These are phyloP conservation scores for Yarrowia porcina DNA, from an alignment of 805 yeast genomes.

Conservation along the genomic window DNA sequence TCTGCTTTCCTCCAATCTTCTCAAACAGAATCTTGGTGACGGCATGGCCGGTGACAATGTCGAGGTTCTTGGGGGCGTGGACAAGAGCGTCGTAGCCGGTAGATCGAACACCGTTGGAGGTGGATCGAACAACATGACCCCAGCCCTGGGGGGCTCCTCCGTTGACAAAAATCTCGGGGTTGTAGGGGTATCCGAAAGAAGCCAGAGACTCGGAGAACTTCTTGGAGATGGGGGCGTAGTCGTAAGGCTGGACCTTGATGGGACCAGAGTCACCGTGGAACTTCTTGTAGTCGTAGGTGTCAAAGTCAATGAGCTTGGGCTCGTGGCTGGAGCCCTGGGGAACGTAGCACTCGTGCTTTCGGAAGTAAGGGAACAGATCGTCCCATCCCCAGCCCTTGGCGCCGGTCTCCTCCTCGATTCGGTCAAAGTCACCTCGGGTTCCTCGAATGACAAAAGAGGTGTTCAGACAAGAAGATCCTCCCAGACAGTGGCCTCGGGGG, in stretches of 20 bases:
- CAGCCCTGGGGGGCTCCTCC: slow-evolving; percentile 26
- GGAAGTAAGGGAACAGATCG: slow-evolving; percentile 34
- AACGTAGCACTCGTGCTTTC: slow-evolving; percentile 33
- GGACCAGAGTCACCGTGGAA: slow-evolving; percentile 26
- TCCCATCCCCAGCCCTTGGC: slow-evolving; percentile 38
- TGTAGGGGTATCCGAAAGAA: slow-evolving; percentile 24
- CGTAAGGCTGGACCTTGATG: slow-evolving; percentile 25
- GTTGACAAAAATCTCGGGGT: slow-evolving; percentile 26
- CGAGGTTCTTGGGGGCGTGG: slow-evolving; percentile 26
- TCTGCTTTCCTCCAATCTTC: slow-evolving; percentile 21
- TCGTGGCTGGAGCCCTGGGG: slow-evolving; percentile 21
- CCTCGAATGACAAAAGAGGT: slow-evolving; percentile 38
- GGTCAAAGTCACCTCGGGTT: slow-evolving; percentile 36
- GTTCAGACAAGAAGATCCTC: slow-evolving; percentile 39
- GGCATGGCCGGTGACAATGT: slow-evolving; percentile 20
- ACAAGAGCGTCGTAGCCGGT: slow-evolving; percentile 25
- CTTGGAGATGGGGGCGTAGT: slow-evolving; percentile 25
- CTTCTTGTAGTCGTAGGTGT: slow-evolving; percentile 23
- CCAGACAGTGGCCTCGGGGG: slow-evolving; percentile 39
- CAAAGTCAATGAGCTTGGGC: slow-evolving; percentile 21
- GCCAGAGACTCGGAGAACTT: slow-evolving; percentile 24
- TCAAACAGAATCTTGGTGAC: slow-evolving; percentile 24
- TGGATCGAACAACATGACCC: slow-evolving; percentile 24
- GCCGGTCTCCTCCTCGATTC: slow-evolving; percentile 35
- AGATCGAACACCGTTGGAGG: slow-evolving; percentile 24